Evolutionary conservation across 192 early-diverging fungal genomes (phyloP).

Genomic region (Umbelopsis vinacea): DNA sequence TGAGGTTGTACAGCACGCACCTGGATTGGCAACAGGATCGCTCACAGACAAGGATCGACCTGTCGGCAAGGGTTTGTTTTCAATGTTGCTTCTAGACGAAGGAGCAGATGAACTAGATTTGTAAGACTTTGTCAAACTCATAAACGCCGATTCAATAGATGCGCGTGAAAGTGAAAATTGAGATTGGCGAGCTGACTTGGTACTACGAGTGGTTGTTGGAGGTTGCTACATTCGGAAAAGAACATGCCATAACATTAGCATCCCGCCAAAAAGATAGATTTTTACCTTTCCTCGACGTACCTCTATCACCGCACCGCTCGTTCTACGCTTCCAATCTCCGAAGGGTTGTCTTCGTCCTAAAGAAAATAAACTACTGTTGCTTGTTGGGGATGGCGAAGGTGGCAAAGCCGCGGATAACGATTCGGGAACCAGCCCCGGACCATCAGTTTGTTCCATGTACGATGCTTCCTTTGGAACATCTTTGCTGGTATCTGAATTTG

Average conservation of each 20-base stretch:
- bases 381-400: conserved; percentile 4
- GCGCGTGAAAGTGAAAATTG: conserved; percentile 24
- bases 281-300: no score
- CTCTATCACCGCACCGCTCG: conserved; percentile 11
- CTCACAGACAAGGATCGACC: conserved; percentile 39
- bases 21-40: conserved; percentile 51
- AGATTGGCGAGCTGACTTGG: conserved; percentile 14
- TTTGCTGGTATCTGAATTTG: conserved; percentile 25
- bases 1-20: conserved; percentile 31
- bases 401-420: conserved; percentile 8
- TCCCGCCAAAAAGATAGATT: conserved; percentile 13
- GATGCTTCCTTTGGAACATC: background rate
- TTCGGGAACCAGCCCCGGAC: conserved; percentile 20
- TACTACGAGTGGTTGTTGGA: conserved; percentile 18
- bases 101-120: conserved; percentile 19
- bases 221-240: conserved; percentile 18
- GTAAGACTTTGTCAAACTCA: conserved; percentile 26
- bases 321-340: conserved; percentile 1
- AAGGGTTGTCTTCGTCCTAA: background rate
- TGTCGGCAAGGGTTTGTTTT: conserved; percentile 12
- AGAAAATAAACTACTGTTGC: conserved; percentile 2
- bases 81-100: conserved; percentile 18
- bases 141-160: conserved; percentile 30
- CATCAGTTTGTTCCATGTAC: background rate
- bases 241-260: background rate